These are phyloP conservation scores for Mycena chlorophos DNA, from an alignment of 768 basidiomycete species.

Conservation along the genomic window DNA sequence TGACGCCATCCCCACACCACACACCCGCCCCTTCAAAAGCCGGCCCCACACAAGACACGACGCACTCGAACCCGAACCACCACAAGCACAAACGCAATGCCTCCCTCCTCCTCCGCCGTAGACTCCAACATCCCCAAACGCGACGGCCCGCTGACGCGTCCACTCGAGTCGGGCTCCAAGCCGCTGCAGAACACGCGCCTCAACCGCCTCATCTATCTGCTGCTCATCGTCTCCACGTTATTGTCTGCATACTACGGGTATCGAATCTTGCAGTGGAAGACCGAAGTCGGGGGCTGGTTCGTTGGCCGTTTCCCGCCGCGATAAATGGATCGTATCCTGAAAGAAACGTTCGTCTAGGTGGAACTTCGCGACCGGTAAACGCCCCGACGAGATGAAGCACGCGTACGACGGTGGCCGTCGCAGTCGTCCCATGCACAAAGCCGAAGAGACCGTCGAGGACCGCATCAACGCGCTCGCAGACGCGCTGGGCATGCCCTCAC, in stretches of 20 bases:
- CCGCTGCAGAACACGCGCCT: constrained; percentile 49
- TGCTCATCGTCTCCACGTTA: constrained; percentile 43
- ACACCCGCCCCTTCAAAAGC: background rate
- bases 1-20: background rate
- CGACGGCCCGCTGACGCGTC: constrained; percentile 12
- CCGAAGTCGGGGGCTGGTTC: constrained; percentile 56
- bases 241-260: constrained; percentile 54
- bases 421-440: background rate
- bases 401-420: background rate
- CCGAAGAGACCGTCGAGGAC: constrained; percentile 45
- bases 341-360: constrained; percentile 31
- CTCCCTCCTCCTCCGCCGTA: too few relatives aligned
- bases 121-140: constrained; percentile 31
- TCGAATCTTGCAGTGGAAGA: constrained; percentile 47
- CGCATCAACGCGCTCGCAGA: constrained; percentile 60
- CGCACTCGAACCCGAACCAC: background rate
- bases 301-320: background rate
- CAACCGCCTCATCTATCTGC: constrained; percentile 48
- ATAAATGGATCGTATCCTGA: background rate
- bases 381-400: constrained; percentile 29
- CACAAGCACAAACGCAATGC: too few relatives aligned
- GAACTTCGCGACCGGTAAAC: constrained; percentile 47
- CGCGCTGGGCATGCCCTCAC: constrained; percentile 60
- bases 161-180: constrained; percentile 38
- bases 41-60: background rate